Base-by-base conservation (phyloP, 108 stramenopile genomes). In the Pseudonitzschia multiseries region DNA sequence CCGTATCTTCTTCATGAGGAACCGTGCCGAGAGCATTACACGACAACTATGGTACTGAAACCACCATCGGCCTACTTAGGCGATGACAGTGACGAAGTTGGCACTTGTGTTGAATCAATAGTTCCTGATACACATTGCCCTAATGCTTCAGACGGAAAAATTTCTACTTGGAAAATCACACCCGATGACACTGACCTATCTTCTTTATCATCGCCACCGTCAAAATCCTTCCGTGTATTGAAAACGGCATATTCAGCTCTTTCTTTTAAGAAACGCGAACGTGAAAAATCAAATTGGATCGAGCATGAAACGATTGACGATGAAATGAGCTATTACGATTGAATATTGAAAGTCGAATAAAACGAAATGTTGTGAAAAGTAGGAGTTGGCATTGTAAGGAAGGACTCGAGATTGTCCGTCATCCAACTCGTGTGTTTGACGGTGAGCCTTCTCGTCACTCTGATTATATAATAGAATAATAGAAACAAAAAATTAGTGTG, bases 61-160 rank as follows among this genome's bases (percentile, higher is more conserved):
- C 66, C 66, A 33, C 18, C n/a, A 15, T 40, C 31, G 8, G 22
- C 8, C 8, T 50, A 44, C 43, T 43, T 67, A 8, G 21, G 2
- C 13, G 66, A 67, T 29, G 66, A 67, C 18, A 36, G 33, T 13
- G 66, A 67, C 66, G 66, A 67, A 50, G 66, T 67, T 50, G 66
- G 66, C 28, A 67, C 66, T 43, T 67, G 66, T 48, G 66, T 50
- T 46, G 66, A 50, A 44, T 67, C 66, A 26, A 67, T 67, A 24
- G 66, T 67, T 21, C 66, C 66, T 12, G 66, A 67, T 48, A 67
- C 66, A 3, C 66, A 67, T 29, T 50, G 22, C 48, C 66, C 61
- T 14, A 62, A 40, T 33, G 6, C n/a, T 8, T 41, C 33, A 8
- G 61, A 62, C 29, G 61, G 61, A 20, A 62, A 62, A 62, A 62